phyloP scores from a whole-genome alignment of 2,329 filamentous ascomycete species.

The Colletotrichum filicis region DNA sequence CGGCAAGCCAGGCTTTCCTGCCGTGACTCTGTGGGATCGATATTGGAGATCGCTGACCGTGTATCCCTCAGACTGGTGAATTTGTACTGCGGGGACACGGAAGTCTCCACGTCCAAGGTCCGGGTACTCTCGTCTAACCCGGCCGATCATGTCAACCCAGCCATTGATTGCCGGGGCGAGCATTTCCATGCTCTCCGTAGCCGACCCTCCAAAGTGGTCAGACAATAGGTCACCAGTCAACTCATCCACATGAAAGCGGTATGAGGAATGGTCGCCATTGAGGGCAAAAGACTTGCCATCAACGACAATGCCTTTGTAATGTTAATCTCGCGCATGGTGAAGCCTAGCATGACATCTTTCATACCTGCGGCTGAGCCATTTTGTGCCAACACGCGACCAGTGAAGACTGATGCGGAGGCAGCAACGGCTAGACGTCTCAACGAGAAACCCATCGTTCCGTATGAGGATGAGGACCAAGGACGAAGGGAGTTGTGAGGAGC shows the following conservation, averaged over 20 bases:
- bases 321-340: not conserved
- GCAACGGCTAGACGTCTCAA: conserved; percentile 8
- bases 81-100: conserved; percentile 69
- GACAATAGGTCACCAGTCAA: conserved; percentile 65
- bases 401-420: not conserved
- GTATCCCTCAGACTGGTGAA: conserved; percentile 67
- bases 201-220: conserved; percentile 70
- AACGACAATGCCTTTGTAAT: conserved; percentile 58
- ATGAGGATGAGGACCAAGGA: not conserved
- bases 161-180: conserved; percentile 55
- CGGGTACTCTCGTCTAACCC: conserved; percentile 69
- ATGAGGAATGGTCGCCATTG: conserved; percentile 66
- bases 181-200: conserved; percentile 55
- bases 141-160: conserved; percentile 63
- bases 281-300: conserved; percentile 66
- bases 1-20: conserved; percentile 66
- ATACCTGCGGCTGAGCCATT: conserved; percentile 8
- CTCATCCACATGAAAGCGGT: conserved; percentile 71
- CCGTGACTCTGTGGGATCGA: conserved; percentile 63
- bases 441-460: conserved; percentile 1
- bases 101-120: conserved; percentile 73
- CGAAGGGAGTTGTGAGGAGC: not conserved
- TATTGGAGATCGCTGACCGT: conserved; percentile 70
- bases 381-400: not conserved
- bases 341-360: rapidly evolving